These are phyloP conservation scores for Juglanconis sp. DNA, from an alignment of 2,329 filamentous ascomycete genomes.

Conservation along the genomic window DNA sequence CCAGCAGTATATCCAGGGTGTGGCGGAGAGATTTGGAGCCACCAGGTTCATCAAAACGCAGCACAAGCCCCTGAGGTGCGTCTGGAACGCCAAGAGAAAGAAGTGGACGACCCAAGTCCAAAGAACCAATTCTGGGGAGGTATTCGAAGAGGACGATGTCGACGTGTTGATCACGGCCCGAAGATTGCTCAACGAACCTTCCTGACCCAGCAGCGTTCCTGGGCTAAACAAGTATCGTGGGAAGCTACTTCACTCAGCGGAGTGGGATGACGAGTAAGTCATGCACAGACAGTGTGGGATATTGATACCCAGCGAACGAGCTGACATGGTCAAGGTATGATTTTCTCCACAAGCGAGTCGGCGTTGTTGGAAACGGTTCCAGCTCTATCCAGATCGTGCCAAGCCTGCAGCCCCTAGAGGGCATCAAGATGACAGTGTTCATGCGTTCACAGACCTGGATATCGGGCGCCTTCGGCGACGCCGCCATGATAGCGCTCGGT, in stretches of 20 bases:
- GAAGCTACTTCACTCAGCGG: conserved; percentile 43
- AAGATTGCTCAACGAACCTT: conserved; percentile 40
- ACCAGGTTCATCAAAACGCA: conserved; percentile 43
- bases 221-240: conserved; percentile 40
- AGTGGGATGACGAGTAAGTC: conserved; percentile 39
- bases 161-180: conserved; percentile 40
- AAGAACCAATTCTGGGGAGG: conserved; percentile 32
- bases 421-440: conserved; percentile 41
- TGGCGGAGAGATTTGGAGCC: conserved; percentile 44
- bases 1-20: conserved; percentile 43
- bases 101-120: conserved; percentile 38
- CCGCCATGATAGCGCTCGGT: conserved; percentile 40
- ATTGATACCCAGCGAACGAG: not conserved
- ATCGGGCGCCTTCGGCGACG: conserved; percentile 43
- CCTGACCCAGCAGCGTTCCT: conserved; percentile 41
- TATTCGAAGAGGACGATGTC: conserved; percentile 34
- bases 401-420: conserved; percentile 41
- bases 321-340: conserved; percentile 34
- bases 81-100: conserved; percentile 37
- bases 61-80: conserved; percentile 38
- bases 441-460: conserved; percentile 49
- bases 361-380: conserved; percentile 50
- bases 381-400: conserved; percentile 53
- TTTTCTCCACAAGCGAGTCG: conserved; percentile 45
- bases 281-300: not conserved